Conservation (phyloP, 1,284 basidiomycete genomes). For the Phylloboletellus chloephorus region DNA sequence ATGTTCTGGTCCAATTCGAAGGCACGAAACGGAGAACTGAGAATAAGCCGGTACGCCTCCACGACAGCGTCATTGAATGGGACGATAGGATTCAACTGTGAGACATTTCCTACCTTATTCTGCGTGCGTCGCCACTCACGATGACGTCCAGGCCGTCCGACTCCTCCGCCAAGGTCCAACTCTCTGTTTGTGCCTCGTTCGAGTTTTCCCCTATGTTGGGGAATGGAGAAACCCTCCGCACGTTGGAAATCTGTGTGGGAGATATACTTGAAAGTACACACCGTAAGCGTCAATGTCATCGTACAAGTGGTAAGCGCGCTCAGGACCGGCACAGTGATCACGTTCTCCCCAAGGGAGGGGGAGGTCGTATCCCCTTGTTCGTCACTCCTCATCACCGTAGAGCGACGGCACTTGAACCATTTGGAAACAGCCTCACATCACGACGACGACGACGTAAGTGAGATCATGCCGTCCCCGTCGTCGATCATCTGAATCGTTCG, state of each 20-base stretch:
- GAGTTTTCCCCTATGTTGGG: constrained; percentile 13
- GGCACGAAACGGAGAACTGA: constrained; percentile 3
- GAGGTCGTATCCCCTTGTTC: neutral
- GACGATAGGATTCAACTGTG: constrained; percentile 12
- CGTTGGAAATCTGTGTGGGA: neutral
- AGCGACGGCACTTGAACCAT: neutral
- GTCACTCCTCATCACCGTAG: constrained; percentile 2
- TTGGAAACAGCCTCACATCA: no score
- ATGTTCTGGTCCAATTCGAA: constrained; percentile 6
- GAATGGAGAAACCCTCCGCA: constrained; percentile 6
- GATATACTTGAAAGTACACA: constrained; percentile 2
- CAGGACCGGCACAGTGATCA: neutral
- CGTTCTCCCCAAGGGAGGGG: neutral
- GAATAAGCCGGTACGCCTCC: constrained; percentile 3
- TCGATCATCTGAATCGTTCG: no score
- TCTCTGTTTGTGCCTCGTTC: constrained; percentile 16
- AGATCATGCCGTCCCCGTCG: neutral
- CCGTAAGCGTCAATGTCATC: neutral
- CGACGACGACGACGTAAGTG: neutral
- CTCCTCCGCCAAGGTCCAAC: neutral
- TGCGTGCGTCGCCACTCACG: neutral
- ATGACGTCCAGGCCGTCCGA: constrained; percentile 9
- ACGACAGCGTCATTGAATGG: constrained; percentile 12
- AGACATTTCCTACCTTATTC: neutral
- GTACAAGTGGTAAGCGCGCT: neutral